A percentile compares a stretch with the other conserved stretches of the same genome.
phyloP scores from a whole-genome alignment of 2,329 filamentous ascomycete genomes.

The Fusarium coffeatum region DNA sequence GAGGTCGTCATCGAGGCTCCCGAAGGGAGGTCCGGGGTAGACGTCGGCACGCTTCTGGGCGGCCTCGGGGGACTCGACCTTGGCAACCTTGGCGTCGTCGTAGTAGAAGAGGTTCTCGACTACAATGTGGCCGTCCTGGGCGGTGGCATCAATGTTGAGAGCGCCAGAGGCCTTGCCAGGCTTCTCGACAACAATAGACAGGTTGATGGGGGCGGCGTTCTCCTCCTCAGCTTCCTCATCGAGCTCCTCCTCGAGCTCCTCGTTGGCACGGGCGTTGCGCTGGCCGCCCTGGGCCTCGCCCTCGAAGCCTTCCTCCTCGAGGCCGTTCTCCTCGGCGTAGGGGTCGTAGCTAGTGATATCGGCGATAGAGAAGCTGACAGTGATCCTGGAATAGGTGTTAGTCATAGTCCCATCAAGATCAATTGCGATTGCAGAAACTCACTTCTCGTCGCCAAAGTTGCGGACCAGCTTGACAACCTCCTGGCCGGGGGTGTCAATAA shows the following conservation, averaged over 20 bases:
- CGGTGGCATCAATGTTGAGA: slow-evolving; percentile 85
- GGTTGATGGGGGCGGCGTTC: slow-evolving; percentile 78
- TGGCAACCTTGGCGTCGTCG: slow-evolving; percentile 79
- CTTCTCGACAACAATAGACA: slow-evolving; percentile 92
- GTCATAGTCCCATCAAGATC: slow-evolving; percentile 17
- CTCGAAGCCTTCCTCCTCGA: slow-evolving; percentile 55
- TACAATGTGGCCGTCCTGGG: slow-evolving; percentile 85
- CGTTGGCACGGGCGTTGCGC: slow-evolving; percentile 58
- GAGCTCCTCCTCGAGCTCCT: slow-evolving; percentile 45
- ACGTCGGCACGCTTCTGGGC: slow-evolving; percentile 80
- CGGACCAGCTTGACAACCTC: slow-evolving; percentile 89
- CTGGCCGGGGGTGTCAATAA: slow-evolving; percentile 83
- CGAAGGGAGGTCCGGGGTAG: slow-evolving; percentile 93
- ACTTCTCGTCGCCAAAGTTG: slow-evolving; percentile 90
- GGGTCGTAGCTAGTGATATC: slow-evolving; percentile 56
- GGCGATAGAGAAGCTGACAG: slow-evolving; percentile 57
- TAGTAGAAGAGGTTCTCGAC: slow-evolving; percentile 95
- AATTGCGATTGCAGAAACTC: slow-evolving; percentile 51
- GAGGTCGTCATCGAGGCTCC: slow-evolving; percentile 94
- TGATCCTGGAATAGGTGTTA: slow-evolving; percentile 52
- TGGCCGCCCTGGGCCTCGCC: slow-evolving; percentile 61
- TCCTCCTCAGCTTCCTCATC: slow-evolving; percentile 66
- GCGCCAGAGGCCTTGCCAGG: slow-evolving; percentile 76
- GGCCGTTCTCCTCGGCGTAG: slow-evolving; percentile 52
- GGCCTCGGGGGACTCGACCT: slow-evolving; percentile 79